Evolutionary conservation across 2,329 filamentous ascomycete genomes (phyloP).

Genomic region (Bipolaris gigantea): DNA sequence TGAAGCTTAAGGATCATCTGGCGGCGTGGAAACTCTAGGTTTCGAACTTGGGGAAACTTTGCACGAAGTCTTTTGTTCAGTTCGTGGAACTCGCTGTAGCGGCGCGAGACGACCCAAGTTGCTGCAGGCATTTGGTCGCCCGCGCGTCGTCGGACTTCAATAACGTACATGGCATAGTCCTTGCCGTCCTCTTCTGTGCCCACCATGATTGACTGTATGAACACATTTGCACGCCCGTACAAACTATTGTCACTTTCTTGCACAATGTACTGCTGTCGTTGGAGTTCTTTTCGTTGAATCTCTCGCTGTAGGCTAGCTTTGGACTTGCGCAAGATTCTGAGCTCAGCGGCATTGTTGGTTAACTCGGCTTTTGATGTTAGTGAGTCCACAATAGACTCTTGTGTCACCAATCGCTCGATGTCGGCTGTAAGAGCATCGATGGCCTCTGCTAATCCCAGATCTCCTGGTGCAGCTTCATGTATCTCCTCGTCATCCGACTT

Average conservation of each 20-base stretch:
- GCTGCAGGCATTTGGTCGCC: constrained; percentile 97
- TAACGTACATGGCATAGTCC: constrained; percentile 89
- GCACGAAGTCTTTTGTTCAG: constrained; percentile 85
- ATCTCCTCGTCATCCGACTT: constrained; percentile 77
- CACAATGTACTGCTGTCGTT: constrained; percentile 93
- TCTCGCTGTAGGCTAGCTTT: constrained; percentile 91
- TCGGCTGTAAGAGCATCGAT: constrained; percentile 86
- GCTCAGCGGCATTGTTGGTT: constrained; percentile 92
- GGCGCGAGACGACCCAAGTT: constrained; percentile 86
- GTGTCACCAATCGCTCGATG: constrained; percentile 83
- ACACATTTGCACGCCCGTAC: constrained; percentile 86
- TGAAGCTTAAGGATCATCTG: constrained; percentile 96
- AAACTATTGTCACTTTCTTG: constrained; percentile 98
- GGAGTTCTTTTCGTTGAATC: constrained; percentile 89
- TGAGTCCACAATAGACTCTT: constrained; percentile 89
- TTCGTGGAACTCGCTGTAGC: constrained; percentile 97
- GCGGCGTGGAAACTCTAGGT: constrained; percentile 87
- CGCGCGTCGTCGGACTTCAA: constrained; percentile 87
- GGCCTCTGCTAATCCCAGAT: constrained; percentile 89
- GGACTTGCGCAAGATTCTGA: constrained; percentile 89
- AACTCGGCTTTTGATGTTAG: constrained; percentile 91
- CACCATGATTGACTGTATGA: constrained; percentile 90
- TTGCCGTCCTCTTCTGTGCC: constrained; percentile 89
- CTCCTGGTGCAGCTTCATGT: constrained; percentile 90
- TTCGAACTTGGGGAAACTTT: constrained; percentile 82